Evolutionary conservation across 345 rosid genomes (phyloP).

Genomic region (Hypericum perforatum): DNA sequence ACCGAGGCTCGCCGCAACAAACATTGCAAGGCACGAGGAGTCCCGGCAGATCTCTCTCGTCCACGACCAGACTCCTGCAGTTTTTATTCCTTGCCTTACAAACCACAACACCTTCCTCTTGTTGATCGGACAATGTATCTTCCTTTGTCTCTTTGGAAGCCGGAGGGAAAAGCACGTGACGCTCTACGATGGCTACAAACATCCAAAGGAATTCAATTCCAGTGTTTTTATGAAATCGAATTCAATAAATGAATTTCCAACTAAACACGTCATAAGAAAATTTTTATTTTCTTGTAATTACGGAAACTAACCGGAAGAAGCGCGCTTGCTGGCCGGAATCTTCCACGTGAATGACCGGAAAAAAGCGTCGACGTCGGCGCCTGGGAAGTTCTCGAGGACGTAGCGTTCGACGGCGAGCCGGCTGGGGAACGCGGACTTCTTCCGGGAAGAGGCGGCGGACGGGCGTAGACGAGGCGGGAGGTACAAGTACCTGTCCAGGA

Average conservation of each 20-base stretch:
- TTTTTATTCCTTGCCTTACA: slow-evolving; percentile 67
- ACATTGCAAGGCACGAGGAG: slow-evolving; percentile 59
- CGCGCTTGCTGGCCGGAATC: slow-evolving; percentile 7
- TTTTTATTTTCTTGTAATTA: too few species aligned
- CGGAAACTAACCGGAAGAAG: too few species aligned
- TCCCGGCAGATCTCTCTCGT: slow-evolving; percentile 17
- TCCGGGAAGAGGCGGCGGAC: too few species aligned
- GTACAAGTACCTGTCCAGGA: too few species aligned
- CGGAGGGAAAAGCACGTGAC: slow-evolving; percentile 8
- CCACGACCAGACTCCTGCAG: slow-evolving; percentile 38
- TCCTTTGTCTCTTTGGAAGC: slow-evolving; percentile 29
- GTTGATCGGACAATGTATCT: slow-evolving; percentile 19
- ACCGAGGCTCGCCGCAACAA: slow-evolving; percentile 63
- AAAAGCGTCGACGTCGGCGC: slow-evolving; percentile 15
- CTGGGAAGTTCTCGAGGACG: slow-evolving; percentile 12
- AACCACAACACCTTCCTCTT: slow-evolving; percentile 24
- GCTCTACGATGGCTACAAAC: slow-evolving; percentile 21
- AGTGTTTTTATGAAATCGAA: too few species aligned
- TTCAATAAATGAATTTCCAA: too few species aligned
- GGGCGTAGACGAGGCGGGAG: too few species aligned
- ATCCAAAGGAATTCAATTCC: too few species aligned
- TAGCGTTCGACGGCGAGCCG: slow-evolving; percentile 8
- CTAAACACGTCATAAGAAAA: too few species aligned
- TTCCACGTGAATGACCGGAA: slow-evolving; percentile 24
- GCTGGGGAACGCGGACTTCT: slow-evolving; percentile 10